Evolutionary conservation across 2,329 filamentous ascomycete species (phyloP).

Genomic region (Claviceps digitariae): DNA sequence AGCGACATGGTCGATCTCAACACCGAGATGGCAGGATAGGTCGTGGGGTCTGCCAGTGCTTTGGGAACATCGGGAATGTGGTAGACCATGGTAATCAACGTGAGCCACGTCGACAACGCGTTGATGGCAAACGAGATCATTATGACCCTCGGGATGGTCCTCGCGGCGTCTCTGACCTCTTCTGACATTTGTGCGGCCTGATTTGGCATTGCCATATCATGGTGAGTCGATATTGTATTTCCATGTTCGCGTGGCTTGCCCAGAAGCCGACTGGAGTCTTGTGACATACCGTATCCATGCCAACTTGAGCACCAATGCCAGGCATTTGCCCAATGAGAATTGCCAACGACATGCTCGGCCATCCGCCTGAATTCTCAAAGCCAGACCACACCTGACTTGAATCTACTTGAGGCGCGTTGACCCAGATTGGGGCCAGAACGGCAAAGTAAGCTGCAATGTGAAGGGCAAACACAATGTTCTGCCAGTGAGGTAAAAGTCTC

Average conservation of each 20-base stretch:
- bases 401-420: conserved; percentile 6
- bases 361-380: conserved; percentile 7
- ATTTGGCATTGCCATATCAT: background rate
- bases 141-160: conserved; percentile 7
- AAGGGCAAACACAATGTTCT: conserved; percentile 7
- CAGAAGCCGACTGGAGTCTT: background rate
- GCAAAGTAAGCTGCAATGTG: conserved; percentile 8
- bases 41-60: conserved; percentile 3
- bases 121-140: conserved; percentile 3
- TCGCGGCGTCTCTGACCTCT: conserved; percentile 8
- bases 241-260: background rate
- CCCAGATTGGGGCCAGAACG: conserved; percentile 8
- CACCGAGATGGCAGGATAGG: conserved; percentile 5
- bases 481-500: conserved; percentile 6
- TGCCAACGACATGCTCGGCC: conserved; percentile 6
- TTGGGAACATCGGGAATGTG: conserved; percentile 6
- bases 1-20: conserved; percentile 5
- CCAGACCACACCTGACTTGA: conserved; percentile 7
- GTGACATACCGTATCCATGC: conserved; percentile 7
- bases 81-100: conserved; percentile 2
- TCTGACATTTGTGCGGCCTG: conserved; percentile 7
- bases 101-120: background rate
- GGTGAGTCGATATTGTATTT: background rate
- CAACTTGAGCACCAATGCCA: conserved; percentile 6
- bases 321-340: conserved; percentile 9